These are phyloP conservation scores for Triticum dicoccoides DNA, from an alignment of 176 grass and related monocot genomes.

Conservation along the genomic window DNA sequence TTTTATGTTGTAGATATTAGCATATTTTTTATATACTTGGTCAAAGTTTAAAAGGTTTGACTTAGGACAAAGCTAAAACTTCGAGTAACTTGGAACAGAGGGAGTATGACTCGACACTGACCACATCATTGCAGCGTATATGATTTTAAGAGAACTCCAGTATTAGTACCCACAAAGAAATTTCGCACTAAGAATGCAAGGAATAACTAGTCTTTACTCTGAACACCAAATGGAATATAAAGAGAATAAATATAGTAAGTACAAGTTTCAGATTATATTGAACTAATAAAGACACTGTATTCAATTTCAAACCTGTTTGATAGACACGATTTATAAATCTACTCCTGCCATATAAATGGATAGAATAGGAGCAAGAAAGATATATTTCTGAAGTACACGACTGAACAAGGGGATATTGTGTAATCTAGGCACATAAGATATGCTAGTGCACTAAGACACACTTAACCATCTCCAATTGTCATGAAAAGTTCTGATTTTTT, in stretches of 20 bases:
- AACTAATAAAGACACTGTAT: background rate
- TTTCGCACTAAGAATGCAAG: background rate
- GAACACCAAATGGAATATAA: background rate
- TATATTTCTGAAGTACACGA: background rate
- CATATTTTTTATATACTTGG: background rate
- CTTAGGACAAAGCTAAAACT: background rate
- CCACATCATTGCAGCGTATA: background rate
- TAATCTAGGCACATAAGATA: background rate
- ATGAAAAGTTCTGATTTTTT: background rate
- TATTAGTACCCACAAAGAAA: slow-evolving; percentile 4
- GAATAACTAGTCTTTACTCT: background rate
- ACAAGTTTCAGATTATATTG: background rate
- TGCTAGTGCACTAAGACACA: background rate
- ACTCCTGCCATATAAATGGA: background rate
- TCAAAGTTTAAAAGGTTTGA: background rate
- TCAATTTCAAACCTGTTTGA: background rate
- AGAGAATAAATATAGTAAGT: background rate
- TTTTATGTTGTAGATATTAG: background rate
- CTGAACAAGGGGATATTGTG: background rate
- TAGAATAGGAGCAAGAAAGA: background rate
- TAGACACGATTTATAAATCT: background rate
- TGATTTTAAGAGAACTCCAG: background rate
- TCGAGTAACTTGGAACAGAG: background rate
- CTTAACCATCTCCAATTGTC: background rate
- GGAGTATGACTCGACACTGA: background rate